phyloP scores from a whole-genome alignment of 805 yeast genomes.

The Hanseniaspora mollemarum region DNA sequence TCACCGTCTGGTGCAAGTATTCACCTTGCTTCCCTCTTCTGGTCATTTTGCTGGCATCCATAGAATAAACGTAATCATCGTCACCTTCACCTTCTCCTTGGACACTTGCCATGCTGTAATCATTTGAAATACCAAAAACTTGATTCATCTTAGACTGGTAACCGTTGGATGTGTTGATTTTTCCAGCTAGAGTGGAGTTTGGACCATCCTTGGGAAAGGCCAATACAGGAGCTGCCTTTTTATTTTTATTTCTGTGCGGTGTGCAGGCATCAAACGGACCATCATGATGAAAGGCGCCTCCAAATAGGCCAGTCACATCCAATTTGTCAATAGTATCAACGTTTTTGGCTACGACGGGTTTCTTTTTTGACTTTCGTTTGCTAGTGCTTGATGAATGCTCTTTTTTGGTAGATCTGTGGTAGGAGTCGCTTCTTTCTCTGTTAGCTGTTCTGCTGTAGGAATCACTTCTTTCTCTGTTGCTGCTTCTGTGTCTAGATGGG shows the following conservation, averaged over 20 bases:
- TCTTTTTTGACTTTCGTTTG: slow-evolving; percentile 34
- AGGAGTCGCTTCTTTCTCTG: slow-evolving; percentile 17
- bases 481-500: slow-evolving; percentile 18
- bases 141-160: slow-evolving; percentile 56
- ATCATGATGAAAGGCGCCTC: slow-evolving; percentile 94
- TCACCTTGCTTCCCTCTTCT: slow-evolving; percentile 18
- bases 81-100: slow-evolving; percentile 42
- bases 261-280: slow-evolving; percentile 99
- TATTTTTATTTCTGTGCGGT: slow-evolving; percentile 80
- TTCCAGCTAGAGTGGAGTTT: slow-evolving; percentile 68
- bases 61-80: slow-evolving; percentile 30
- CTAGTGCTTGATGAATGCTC: slow-evolving; percentile 26
- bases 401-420: slow-evolving; percentile 20
- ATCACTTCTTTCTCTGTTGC: slow-evolving; percentile 16
- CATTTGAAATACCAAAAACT: slow-evolving; percentile 57
- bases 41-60: slow-evolving; percentile 18
- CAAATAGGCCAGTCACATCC: slow-evolving; percentile 91
- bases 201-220: slow-evolving; percentile 97
- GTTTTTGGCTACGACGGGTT: slow-evolving; percentile 40
- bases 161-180: slow-evolving; percentile 36
- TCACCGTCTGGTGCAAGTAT: not conserved
- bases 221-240: slow-evolving; percentile 73
- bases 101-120: slow-evolving; percentile 16
- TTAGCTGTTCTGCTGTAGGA: slow-evolving; percentile 17
- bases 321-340: slow-evolving; percentile 89